Base-by-base conservation (phyloP, 176 grass and related monocot species). In the Aegilops longissima region DNA sequence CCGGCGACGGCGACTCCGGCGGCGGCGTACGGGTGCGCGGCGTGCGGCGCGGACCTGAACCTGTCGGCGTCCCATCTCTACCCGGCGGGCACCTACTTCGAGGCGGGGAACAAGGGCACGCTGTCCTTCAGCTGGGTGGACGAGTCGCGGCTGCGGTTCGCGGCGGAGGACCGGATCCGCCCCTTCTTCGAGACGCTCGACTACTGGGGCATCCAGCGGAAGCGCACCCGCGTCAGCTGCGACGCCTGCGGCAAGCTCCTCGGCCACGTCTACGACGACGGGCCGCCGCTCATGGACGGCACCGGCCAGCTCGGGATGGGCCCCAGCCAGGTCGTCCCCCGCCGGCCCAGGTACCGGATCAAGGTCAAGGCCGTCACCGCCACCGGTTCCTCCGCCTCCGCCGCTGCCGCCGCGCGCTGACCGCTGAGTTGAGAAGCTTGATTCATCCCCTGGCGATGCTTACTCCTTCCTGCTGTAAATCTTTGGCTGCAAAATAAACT, bases 71-170 rank as follows among this genome's bases (percentile, higher is more conserved):
- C 90, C 21, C 90, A 98, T 75, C 58, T 94, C 51, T 98, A 91
- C 87, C 90, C 96, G 25, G 78, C 82, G 70, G 86, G 84, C 20
- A 35, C 86, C 9, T 95, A 89, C 81, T 98, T 98, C 79, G 96
- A 95, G 84, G 92, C 93, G 6, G 93, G 96, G 17, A 94, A 92
- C 93, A 98, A 94, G 96, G 94, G 94, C 36, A 98, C 92, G 61
- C 79, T 98, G 38, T 98, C 96, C 86, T 98, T 98, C 84, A 88
- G 81, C 62, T 98, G 93, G 96, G 89, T 91, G 74, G 93, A 98
- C 73, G 92, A 94, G 73, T 90, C 92, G 54, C 89, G 82, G 59
- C 85, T 95, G 47, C 90, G 90, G 16, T 94, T 98, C 88, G 69
- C 81, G 45, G 63, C 84, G 58, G 96, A 98, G 86, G 88, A 94